These are phyloP conservation scores for Pseudogymnoascus sp. DNA, from an alignment of 2,329 filamentous ascomycete genomes.

Conservation along the genomic window DNA sequence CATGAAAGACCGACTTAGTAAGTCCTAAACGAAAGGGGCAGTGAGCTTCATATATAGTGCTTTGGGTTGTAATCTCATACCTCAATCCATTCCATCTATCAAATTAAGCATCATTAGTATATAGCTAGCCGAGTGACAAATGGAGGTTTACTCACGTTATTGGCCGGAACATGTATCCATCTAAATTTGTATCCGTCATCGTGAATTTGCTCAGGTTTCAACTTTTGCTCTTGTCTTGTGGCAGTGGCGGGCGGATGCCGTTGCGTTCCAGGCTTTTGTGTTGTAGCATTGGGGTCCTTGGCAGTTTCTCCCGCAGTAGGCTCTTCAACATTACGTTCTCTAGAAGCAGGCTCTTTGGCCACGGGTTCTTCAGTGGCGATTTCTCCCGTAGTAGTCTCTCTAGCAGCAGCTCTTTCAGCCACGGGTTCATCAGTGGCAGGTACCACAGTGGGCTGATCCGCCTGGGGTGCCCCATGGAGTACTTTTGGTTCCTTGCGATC, in stretches of 20 bases:
- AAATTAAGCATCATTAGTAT: not conserved
- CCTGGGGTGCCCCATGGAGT: not conserved
- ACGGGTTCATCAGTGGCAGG: too few relatives aligned
- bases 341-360: too few relatives aligned
- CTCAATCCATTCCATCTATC: constrained; percentile 2
- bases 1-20: constrained; percentile 1
- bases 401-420: too few relatives aligned
- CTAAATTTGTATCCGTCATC: not conserved
- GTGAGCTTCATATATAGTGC: too few relatives aligned
- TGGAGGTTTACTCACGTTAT: not conserved
- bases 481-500: not conserved
- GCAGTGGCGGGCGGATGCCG: too few relatives aligned
- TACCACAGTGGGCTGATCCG: not conserved
- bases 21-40: not conserved
- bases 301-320: too few relatives aligned
- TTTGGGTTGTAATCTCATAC: not conserved
- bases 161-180: constrained; percentile 3
- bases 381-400: too few relatives aligned
- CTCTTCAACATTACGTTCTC: too few relatives aligned
- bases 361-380: too few relatives aligned
- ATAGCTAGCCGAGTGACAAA: not conserved
- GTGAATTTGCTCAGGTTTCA: not conserved
- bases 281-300: too few relatives aligned
- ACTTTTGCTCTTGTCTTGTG: not conserved
- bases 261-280: not conserved